Evolutionary conservation across 2,329 filamentous ascomycete species (phyloP).

Genomic region (Furcasterigmium sp.): DNA sequence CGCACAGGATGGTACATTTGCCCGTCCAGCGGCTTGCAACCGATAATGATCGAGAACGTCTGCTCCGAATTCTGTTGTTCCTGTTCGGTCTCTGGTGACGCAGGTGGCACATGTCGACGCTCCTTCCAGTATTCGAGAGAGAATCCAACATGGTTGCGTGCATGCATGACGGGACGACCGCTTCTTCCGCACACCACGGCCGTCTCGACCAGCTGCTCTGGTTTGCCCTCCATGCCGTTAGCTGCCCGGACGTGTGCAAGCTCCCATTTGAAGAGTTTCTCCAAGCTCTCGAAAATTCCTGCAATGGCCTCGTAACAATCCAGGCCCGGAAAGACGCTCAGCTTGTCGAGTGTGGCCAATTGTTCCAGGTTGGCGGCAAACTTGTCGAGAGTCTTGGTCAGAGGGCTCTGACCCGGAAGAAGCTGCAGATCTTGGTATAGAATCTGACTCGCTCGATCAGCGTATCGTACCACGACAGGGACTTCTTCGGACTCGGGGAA

Average conservation of each 20-base stretch:
- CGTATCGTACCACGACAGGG: constrained; percentile 53
- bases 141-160: constrained; percentile 60
- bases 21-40: constrained; percentile 48
- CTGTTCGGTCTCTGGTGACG: constrained; percentile 27
- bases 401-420: constrained; percentile 51
- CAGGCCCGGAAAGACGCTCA: constrained; percentile 62
- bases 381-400: constrained; percentile 64
- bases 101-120: constrained; percentile 40
- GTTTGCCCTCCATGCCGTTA: constrained; percentile 34
- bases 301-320: constrained; percentile 75
- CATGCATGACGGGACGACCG: constrained; percentile 68
- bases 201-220: constrained; percentile 45
- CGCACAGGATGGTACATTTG: constrained; percentile 55
- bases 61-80: constrained; percentile 36
- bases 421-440: constrained; percentile 61
- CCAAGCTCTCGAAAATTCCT: constrained; percentile 66
- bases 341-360: constrained; percentile 63
- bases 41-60: constrained; percentile 64
- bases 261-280: constrained; percentile 67
- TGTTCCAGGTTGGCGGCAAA: constrained; percentile 70
- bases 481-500: constrained; percentile 58
- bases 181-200: constrained; percentile 64
- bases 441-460: constrained; percentile 58
- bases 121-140: constrained; percentile 76
- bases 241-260: constrained; percentile 50